phyloP scores from a whole-genome alignment of 371 early-diverging fungal genomes.

The Mucor lusitanicus region DNA sequence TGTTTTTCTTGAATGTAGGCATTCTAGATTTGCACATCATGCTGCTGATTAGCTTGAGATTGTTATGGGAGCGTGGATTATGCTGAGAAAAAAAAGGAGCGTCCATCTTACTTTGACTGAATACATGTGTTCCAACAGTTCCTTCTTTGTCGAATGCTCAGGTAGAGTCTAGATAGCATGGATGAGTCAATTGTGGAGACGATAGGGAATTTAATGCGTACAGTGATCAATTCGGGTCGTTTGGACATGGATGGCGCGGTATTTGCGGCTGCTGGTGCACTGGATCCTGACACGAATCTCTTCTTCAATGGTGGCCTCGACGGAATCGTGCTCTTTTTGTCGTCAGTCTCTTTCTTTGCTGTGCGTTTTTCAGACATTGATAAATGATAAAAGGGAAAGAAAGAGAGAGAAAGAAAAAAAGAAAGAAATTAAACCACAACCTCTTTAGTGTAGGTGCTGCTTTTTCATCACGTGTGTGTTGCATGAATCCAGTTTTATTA shows the following conservation, averaged over 20 bases:
- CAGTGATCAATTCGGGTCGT: not conserved
- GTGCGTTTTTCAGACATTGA: not conserved
- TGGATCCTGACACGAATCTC: not conserved
- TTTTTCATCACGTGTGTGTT: not conserved
- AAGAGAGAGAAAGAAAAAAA: not conserved
- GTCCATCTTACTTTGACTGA: conserved; percentile 4
- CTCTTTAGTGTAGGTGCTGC: not conserved
- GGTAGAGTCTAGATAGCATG: not conserved
- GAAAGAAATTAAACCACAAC: not conserved
- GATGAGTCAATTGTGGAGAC: not conserved
- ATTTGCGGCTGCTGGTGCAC: not conserved
- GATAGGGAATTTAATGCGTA: not conserved
- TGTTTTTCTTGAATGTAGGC: not conserved
- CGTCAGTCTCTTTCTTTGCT: not conserved
- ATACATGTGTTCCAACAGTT: not conserved
- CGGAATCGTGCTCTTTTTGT: not conserved
- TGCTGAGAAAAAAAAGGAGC: too few relatives aligned
- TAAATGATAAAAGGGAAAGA: not conserved
- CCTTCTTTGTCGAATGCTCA: not conserved
- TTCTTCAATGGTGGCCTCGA: conserved; percentile 2
- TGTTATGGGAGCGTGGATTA: not conserved
- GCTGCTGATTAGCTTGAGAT: not conserved
- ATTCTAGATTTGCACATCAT: not conserved
- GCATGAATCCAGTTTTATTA: conserved; percentile 1
- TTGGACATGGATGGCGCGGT: not conserved